Evolutionary conservation across 2,329 filamentous ascomycete genomes (phyloP), one percentile per base, ranked within the genome.

Genomic region (Waltergamsia citrina): DNA sequence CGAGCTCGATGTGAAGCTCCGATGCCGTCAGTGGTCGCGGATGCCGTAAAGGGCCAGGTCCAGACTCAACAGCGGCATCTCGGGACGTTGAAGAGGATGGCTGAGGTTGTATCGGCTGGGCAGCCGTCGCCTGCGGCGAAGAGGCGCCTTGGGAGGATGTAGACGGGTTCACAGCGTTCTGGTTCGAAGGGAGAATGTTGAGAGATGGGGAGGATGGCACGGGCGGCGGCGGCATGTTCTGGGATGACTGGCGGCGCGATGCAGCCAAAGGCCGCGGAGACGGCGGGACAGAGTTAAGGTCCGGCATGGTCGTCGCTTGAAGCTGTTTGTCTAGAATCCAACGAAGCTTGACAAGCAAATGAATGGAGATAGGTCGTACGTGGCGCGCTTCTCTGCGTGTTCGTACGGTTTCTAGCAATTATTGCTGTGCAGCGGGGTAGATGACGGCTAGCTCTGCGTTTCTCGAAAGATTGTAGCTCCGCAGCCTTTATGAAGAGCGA

Each of bases 1-100:
- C 90, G 18, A 95, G 69, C 61, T 94, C 78, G 39, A 84, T 69
- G 56, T 95, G 87, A 40, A 96, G 69, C 56, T 96, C 90, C 4
- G 86, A 83, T 2, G 86, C 80, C 0, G 90, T 95, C 54, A 95
- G 63, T 4, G 88, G 88, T 23, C 85, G 74, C 6, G 90, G 88
- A 54, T 94, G 88, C 41, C 90, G 76, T 47, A 93, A 62, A 4
- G 90, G 88, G 0, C 82, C 84, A 36, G 76, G 74, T 0, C 76
- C 77, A 21, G 63, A 52, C 19, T 65, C 67, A 29, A 74, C 66
- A 11, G 62, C 66, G 2, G 63, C 56, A 30, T 2, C 28, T 24
- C 24, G n/a, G 10, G 17, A 21, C 8, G 12, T 11, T 11, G n/a
- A 16, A 11, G n/a, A 34, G 20, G 32, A 21, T 4, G 40, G 32